Conservation (phyloP, 169 alveolate species). For the Plasmodium adleri region DNA sequence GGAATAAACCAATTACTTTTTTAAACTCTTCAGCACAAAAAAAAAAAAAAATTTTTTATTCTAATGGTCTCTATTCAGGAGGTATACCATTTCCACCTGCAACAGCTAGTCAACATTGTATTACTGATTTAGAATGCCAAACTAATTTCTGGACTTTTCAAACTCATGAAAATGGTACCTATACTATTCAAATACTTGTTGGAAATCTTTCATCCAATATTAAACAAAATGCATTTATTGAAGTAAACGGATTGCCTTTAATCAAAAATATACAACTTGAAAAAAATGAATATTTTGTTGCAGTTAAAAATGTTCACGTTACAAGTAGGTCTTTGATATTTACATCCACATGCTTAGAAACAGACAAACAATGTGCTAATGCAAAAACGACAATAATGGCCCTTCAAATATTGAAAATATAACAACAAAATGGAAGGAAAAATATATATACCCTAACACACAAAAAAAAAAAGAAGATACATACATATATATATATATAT, state of each 20-base stretch:
- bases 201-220: slow-evolving; percentile 32
- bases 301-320: slow-evolving; percentile 34
- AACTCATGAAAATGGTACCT: slow-evolving; percentile 59
- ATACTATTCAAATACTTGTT: slow-evolving; percentile 48
- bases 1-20: slow-evolving; percentile 24
- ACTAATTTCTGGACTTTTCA: slow-evolving; percentile 57
- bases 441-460: neutral
- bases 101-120: slow-evolving; percentile 67
- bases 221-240: slow-evolving; percentile 40
- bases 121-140: slow-evolving; percentile 37
- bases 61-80: slow-evolving; percentile 42
- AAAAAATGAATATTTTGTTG: slow-evolving; percentile 42
- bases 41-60: neutral
- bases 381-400: slow-evolving; percentile 45
- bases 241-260: slow-evolving; percentile 60
- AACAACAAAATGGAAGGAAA: neutral
- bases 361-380: slow-evolving; percentile 6
- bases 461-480: too few species aligned
- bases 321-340: slow-evolving; percentile 23
- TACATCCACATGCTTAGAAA: slow-evolving; percentile 65
- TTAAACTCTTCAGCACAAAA: neutral
- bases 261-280: slow-evolving; percentile 30
- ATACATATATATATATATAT: too few species aligned
- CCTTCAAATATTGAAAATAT: slow-evolving; percentile 31
- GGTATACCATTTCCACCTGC: slow-evolving; percentile 74